These are phyloP conservation scores for Graphium sp. DNA, from an alignment of 2,329 filamentous ascomycete genomes.

Conservation along the genomic window DNA sequence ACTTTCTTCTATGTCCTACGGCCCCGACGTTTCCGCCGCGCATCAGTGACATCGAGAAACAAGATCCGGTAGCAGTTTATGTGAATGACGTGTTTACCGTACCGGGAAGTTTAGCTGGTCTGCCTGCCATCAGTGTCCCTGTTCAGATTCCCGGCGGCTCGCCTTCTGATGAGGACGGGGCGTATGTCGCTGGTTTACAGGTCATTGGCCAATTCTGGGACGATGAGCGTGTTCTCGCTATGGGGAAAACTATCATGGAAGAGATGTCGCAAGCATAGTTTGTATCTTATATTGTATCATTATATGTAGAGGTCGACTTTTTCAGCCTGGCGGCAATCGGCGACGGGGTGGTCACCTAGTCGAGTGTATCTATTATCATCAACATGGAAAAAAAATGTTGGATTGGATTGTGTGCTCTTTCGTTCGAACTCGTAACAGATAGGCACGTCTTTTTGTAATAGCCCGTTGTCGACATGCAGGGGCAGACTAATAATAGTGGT, in stretches of 20 bases:
- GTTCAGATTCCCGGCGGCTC: conserved; percentile 10
- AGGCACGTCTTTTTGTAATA: too few species aligned
- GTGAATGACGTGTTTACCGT: conserved; percentile 95
- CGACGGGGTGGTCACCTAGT: too few species aligned
- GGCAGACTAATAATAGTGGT: too few species aligned
- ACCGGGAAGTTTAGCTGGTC: conserved; percentile 77
- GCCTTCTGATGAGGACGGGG: conserved; percentile 14
- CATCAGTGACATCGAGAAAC: conserved; percentile 36
- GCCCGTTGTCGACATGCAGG: too few species aligned
- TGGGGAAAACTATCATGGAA: conserved; percentile 29
- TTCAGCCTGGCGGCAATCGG: too few species aligned
- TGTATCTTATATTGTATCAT: too few species aligned
- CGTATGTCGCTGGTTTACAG: conserved; percentile 42
- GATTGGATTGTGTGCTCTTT: too few species aligned
- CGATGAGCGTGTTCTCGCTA: conserved; percentile 43
- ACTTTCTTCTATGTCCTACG: conserved; percentile 78
- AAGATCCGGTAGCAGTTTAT: conserved; percentile 56
- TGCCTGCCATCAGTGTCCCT: conserved; percentile 79
- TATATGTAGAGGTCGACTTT: too few species aligned
- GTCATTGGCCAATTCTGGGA: conserved; percentile 71
- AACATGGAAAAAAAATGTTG: too few species aligned
- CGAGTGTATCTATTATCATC: too few species aligned
- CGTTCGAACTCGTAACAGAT: too few species aligned
- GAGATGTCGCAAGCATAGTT: too few species aligned
- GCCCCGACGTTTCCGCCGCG: conserved; percentile 60